These are phyloP conservation scores for Podospora didyma DNA, from an alignment of 495 filamentous ascomycete genomes.

Conservation along the genomic window DNA sequence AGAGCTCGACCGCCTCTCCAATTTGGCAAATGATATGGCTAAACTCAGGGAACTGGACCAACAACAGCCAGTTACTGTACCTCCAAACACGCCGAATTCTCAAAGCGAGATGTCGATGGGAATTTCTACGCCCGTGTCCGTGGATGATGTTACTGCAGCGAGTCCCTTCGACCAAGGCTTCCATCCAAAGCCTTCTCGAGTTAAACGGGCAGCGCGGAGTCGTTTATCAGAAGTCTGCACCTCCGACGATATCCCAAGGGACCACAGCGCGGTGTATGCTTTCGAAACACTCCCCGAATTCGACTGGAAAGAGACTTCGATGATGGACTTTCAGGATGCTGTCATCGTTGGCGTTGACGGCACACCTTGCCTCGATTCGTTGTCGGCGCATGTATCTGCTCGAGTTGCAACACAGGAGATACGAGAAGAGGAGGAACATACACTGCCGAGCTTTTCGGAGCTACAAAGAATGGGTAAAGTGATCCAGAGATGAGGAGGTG, in stretches of 20 bases:
- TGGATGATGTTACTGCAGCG: too few relatives aligned
- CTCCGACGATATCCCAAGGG: background rate
- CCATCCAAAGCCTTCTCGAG: background rate
- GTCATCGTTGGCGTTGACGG: too few relatives aligned
- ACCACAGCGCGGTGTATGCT: background rate
- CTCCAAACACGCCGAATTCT: slow-evolving; percentile 7
- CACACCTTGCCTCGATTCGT: too few relatives aligned
- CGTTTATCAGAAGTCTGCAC: slow-evolving; percentile 3
- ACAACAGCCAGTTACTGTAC: background rate
- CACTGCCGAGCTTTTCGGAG: background rate
- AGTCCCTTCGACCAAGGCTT: slow-evolving; percentile 4
- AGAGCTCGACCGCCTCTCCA: slow-evolving; percentile 18
- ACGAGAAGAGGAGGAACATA: background rate
- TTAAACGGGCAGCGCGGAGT: background rate
- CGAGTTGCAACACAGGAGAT: background rate
- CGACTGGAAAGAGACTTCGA: too few relatives aligned
- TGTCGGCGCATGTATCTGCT: too few relatives aligned
- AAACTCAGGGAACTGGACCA: background rate
- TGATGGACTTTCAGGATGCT: too few relatives aligned
- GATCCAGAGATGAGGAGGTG: background rate
- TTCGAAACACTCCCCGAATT: background rate
- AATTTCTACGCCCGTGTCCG: background rate
- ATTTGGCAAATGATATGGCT: slow-evolving; percentile 7
- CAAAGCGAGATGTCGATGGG: slow-evolving; percentile 3
- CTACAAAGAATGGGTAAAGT: background rate